These are phyloP conservation scores for Ophiostoma novo-ulmi DNA, from an alignment of 2,329 filamentous ascomycete genomes.

Conservation along the genomic window DNA sequence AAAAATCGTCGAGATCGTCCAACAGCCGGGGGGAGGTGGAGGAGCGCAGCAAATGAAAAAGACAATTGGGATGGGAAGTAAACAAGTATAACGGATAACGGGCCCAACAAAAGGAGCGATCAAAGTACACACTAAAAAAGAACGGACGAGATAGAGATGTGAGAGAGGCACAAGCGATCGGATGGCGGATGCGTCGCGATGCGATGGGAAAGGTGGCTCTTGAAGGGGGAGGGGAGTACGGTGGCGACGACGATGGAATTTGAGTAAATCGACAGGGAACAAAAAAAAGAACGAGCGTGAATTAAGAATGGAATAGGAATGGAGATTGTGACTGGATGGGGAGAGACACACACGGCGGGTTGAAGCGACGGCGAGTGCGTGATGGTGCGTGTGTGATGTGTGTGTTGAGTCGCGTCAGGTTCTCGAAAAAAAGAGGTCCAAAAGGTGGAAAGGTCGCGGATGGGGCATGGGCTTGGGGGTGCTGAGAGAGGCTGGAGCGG, in stretches of 20 bases:
- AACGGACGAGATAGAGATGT: neutral
- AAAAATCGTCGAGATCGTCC: neutral
- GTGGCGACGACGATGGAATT: slow-evolving; percentile 3
- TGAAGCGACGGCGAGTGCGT: slow-evolving; percentile 5
- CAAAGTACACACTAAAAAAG: slow-evolving; percentile 7
- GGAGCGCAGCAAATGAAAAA: slow-evolving; percentile 30
- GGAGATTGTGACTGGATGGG: neutral
- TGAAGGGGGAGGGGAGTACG: neutral
- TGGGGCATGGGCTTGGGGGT: slow-evolving; percentile 5
- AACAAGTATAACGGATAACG: neutral
- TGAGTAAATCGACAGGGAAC: neutral
- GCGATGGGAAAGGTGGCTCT: slow-evolving; percentile 19
- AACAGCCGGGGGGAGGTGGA: neutral
- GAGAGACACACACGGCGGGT: slow-evolving; percentile 1
- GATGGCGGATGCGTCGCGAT: slow-evolving; percentile 18
- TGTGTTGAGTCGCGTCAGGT: slow-evolving; percentile 17
- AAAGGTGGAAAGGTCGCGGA: slow-evolving; percentile 17
- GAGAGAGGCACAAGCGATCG: neutral
- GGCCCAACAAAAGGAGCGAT: neutral
- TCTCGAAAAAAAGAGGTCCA: slow-evolving; percentile 17
- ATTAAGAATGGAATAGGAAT: neutral
- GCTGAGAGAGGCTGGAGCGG: neutral
- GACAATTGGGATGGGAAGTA: neutral
- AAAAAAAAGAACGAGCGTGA: neutral
- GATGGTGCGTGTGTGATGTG: slow-evolving; percentile 12